Base-by-base conservation (phyloP, 331 rosid species). In the Arachis monticola region DNA sequence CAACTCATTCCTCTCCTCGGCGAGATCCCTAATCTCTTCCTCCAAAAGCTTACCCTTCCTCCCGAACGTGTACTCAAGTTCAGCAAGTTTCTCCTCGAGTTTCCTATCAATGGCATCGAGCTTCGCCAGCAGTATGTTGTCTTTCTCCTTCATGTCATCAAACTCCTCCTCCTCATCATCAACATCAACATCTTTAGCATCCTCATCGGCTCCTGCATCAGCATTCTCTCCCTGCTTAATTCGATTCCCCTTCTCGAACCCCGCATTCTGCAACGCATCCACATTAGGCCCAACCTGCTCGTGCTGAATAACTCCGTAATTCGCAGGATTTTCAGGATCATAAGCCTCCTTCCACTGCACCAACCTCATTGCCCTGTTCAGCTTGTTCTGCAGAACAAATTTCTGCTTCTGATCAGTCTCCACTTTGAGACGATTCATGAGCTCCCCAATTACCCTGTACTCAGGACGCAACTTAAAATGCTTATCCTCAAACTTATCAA, bases 101-200 rank as follows among this genome's bases (percentile, higher is more conserved):
- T 82, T 83, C 84, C 84, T 87, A 84, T 94, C 97, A 62, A 94
- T 90, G 32, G 84, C 89, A 70, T 92, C 88, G 60, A 94, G 92
- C 81, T 92, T 88, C 64, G 87, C 93, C 67, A 92, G 79, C 46
- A 92, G 81, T 72, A 86, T 81, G 81, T 81, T 88, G 77, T 94
- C 97, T 75, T 86, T 90, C 81, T 92, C 97, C 86, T 94, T 92
- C 92, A 88, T 86, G 89, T 90, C 95, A 86, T 94, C 93, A 81
- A 87, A 94, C 79, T 92, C 97, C 40, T 87, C 85, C 2, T 87
- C 95, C 0, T 80, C 86, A 8, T 90, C 96, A 0, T 86, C 96
- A 10, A 84, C 96, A 80, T 81, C 86, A 59, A 76, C 93, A 0
- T 80, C 86, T 59, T 78, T 93, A 0, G 81, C 86, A 10, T 86